These are phyloP conservation scores for Claviceps cyperi DNA, from an alignment of 2,329 filamentous ascomycete genomes.

Conservation along the genomic window DNA sequence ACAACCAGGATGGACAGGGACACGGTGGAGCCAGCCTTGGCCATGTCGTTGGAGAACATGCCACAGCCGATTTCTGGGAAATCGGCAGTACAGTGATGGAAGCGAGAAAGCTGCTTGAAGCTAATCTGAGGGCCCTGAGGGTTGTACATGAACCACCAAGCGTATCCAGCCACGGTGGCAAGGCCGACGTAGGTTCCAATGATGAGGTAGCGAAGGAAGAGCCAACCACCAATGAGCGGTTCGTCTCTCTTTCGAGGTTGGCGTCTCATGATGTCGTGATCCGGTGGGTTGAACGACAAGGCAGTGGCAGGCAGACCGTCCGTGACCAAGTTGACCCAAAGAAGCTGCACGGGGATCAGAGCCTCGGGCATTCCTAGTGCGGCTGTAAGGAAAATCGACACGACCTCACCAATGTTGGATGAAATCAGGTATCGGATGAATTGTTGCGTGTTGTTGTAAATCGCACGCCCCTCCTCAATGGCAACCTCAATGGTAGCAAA, in stretches of 20 bases:
- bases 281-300: constrained; percentile 94
- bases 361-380: constrained; percentile 96
- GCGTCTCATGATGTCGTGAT: constrained; percentile 94
- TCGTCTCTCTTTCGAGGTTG: constrained; percentile 86
- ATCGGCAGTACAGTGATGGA: constrained; percentile 77
- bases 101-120: constrained; percentile 80
- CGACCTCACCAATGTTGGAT: constrained; percentile 97
- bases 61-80: constrained; percentile 84
- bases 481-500: constrained; percentile 95
- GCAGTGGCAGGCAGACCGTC: constrained; percentile 94
- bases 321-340: constrained; percentile 98
- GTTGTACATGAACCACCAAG: constrained; percentile 99
- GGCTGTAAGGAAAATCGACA: constrained; percentile 95
- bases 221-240: constrained; percentile 80
- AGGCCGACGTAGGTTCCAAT: constrained; percentile 91
- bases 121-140: constrained; percentile 75
- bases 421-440: constrained; percentile 99
- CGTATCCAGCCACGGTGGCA: constrained; percentile 91
- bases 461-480: constrained; percentile 91
- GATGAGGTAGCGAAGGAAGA: constrained; percentile 95
- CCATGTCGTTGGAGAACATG: constrained; percentile 78
- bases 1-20: constrained; percentile 86
- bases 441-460: constrained; percentile 99
- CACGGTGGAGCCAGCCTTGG: constrained; percentile 82
- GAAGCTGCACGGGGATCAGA: constrained; percentile 86